These are phyloP conservation scores for Gossypium stocksii DNA, from an alignment of 345 rosid species.

Conservation along the genomic window DNA sequence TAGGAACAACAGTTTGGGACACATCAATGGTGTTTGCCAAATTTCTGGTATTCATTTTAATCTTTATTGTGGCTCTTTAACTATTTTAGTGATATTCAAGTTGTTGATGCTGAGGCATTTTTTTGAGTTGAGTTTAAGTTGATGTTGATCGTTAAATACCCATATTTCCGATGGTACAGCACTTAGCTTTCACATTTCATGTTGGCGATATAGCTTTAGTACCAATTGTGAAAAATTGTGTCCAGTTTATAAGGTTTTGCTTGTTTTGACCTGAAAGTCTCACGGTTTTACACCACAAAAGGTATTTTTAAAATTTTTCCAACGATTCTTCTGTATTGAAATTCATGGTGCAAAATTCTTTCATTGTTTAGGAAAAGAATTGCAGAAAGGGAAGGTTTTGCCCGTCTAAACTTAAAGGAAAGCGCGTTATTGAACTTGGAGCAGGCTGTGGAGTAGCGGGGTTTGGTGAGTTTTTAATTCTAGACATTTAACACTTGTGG, in stretches of 20 bases:
- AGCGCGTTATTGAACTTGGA: slow-evolving; percentile 86
- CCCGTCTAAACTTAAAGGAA: slow-evolving; percentile 80
- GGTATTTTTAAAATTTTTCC: neutral
- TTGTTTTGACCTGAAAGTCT: neutral
- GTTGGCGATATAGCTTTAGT: neutral
- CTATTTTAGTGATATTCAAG: neutral
- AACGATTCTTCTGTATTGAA: neutral
- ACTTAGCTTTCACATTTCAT: neutral
- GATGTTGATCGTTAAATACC: neutral
- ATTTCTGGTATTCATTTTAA: slow-evolving; percentile 52
- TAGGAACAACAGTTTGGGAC: slow-evolving; percentile 97
- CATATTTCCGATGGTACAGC: neutral
- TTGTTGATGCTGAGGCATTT: neutral
- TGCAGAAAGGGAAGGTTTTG: slow-evolving; percentile 80
- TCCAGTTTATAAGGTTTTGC: neutral
- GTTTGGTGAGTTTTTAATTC: slow-evolving; percentile 59
- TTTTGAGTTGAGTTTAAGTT: neutral
- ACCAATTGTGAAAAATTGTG: neutral
- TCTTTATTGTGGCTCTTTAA: neutral
- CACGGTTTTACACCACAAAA: neutral
- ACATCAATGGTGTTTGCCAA: slow-evolving; percentile 88
- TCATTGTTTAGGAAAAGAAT: slow-evolving; percentile 61
- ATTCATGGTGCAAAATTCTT: neutral
- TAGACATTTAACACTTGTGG: neutral
- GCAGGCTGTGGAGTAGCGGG: slow-evolving; percentile 98